Conservation (phyloP, 225 moss, liverwort and hornwort species). For the Lunularia cruciata region DNA sequence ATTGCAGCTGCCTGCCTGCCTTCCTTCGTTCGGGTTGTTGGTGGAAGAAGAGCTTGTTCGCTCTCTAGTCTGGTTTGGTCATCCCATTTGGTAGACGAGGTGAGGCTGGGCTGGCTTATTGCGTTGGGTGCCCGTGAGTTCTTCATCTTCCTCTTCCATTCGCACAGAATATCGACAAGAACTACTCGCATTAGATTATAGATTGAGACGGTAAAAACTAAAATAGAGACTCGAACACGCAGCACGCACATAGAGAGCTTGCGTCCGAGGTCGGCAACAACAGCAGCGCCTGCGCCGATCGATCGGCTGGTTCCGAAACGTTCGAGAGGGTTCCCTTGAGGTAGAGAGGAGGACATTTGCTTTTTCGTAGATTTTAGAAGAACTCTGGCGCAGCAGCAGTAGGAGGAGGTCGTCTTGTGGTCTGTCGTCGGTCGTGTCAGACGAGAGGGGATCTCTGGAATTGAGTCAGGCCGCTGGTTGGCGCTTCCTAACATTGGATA, state of each 20-base stretch:
- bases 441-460: slow-evolving; percentile 5
- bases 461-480: background rate
- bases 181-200: background rate
- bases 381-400: background rate
- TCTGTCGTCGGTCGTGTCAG: background rate
- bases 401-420: background rate
- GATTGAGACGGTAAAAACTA: background rate
- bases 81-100: no score
- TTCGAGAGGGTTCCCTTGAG: no score
- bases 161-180: background rate
- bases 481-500: background rate
- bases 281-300: background rate
- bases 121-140: background rate
- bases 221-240: background rate
- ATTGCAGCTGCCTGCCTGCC: background rate
- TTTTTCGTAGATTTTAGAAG: background rate
- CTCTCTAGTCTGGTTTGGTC: no score
- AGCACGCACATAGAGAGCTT: background rate
- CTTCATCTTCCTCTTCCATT: background rate
- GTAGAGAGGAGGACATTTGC: background rate
- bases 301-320: background rate
- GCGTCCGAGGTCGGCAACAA: background rate
- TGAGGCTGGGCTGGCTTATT: background rate
- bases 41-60: background rate
- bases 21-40: background rate